Base-by-base conservation (phyloP, 768 basidiomycete species). In the Hypholoma fasciculare region DNA sequence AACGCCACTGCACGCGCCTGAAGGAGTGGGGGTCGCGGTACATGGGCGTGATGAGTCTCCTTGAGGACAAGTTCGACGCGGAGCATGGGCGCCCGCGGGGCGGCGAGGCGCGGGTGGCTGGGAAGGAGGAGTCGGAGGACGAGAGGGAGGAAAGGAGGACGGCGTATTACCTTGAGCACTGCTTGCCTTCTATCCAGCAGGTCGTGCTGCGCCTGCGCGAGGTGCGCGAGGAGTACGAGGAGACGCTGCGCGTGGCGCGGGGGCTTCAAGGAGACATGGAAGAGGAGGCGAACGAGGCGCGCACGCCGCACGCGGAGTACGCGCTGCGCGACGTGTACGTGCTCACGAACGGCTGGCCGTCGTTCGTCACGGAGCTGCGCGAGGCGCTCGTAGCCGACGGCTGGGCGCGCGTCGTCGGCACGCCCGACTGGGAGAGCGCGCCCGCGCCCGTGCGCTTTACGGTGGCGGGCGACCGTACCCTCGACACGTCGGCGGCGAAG, bases 1-100 rank as follows among this genome's bases (percentile, higher is more conserved):
- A 68, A 30, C 72, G 79, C 1, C 85, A 86, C 61, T 86, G 85
- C 60, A 72, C 73, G 1, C 78, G 81, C 39, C 76, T 86, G 37
- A 76, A 77, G 1, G 58, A 67, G 4, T 82, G 80, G 81, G 65
- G 68, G 42, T 62, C 76, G 0, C 56, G 62, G 0, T 86, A 79
- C 64, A 81, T 81, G 72, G 83, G 83, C 11, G 71, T 84, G 37
- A 83, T 82, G 63, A 74, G 76, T 20, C 74, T 77, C 44, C 72
- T 78, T 0, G 68, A 74, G 0, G 53, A 54, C 26, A 27, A 34
- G 2, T 54, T 38, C 7, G 56, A 51, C 30, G 49, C 30, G 8
- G 44, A 57, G 2, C 42, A 27, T 20, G 61, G 30, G 52, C 50
- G 27, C 47, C 20, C 43, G 47, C 13, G 46, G 38, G 3, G 14